Conservation (phyloP, 352 stramenopile genomes). For the Globisporangium cylindrosporum region DNA sequence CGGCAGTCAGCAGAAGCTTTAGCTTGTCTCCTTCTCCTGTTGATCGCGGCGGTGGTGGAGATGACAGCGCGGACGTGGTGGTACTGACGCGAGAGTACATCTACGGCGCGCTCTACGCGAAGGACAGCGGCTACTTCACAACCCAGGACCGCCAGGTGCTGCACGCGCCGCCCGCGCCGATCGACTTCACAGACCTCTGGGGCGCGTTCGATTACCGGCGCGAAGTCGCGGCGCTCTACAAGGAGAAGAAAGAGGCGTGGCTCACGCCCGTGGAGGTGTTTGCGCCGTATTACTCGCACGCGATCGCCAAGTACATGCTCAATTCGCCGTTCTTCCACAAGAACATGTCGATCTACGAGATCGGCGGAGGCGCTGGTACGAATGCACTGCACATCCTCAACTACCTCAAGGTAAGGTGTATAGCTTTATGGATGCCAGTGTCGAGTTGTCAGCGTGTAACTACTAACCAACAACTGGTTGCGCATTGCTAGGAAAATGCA, state of each 20-base stretch:
- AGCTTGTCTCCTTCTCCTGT: neutral
- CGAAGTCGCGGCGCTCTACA: constrained; percentile 63
- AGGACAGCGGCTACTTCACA: constrained; percentile 80
- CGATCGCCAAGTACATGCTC: constrained; percentile 87
- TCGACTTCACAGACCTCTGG: constrained; percentile 80
- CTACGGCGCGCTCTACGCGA: constrained; percentile 75
- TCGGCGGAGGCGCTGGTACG: constrained; percentile 85
- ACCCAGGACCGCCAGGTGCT: constrained; percentile 73
- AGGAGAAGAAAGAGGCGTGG: constrained; percentile 73
- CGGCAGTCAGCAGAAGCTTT: neutral
- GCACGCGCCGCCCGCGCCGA: constrained; percentile 49
- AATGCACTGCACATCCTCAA: constrained; percentile 91
- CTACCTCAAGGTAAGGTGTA: constrained; percentile 47
- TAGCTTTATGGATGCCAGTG: neutral
- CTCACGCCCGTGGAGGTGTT: constrained; percentile 91
- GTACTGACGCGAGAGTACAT: constrained; percentile 85
- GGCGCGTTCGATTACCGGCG: constrained; percentile 71
- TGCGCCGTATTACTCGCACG: constrained; percentile 83
- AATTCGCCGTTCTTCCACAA: constrained; percentile 57
- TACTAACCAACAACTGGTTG: neutral
- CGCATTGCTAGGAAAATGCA: constrained; percentile 30
- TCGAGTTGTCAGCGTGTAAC: neutral
- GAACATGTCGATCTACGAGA: constrained; percentile 78
- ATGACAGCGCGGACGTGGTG: neutral
- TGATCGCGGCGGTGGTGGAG: neutral